These are phyloP conservation scores for Marasmius oreades DNA, from an alignment of 1,284 basidiomycete species.

Conservation along the genomic window DNA sequence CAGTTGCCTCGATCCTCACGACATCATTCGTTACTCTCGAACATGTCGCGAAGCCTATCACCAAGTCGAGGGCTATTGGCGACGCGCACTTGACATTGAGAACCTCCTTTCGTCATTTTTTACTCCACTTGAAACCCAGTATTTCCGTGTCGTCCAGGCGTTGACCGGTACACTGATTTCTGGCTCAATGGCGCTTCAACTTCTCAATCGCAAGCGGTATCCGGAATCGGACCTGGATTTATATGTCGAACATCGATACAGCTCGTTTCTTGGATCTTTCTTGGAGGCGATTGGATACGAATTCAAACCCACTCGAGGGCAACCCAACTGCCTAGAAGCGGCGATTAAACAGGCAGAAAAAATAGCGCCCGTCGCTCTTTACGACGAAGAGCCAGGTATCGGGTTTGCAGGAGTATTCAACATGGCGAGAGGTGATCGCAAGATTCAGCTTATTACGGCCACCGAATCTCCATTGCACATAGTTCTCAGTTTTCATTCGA, in stretches of 20 bases:
- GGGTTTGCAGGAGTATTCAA: slow-evolving; percentile 12
- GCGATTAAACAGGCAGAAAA: slow-evolving; percentile 1
- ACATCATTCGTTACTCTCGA: slow-evolving; percentile 4
- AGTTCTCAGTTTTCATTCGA: slow-evolving; percentile 17
- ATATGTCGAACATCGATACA: too few species aligned
- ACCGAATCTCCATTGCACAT: slow-evolving; percentile 7
- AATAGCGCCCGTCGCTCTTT: neutral
- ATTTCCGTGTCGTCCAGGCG: too few species aligned
- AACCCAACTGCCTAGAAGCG: neutral
- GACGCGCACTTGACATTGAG: too few species aligned
- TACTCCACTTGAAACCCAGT: too few species aligned
- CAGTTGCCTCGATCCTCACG: slow-evolving; percentile 4
- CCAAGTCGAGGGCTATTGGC: neutral
- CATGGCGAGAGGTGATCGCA: slow-evolving; percentile 7
- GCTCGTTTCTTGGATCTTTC: slow-evolving; percentile 14
- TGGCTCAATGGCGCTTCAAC: too few species aligned
- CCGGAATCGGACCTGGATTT: neutral
- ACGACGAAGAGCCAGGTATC: neutral
- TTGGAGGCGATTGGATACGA: slow-evolving; percentile 18
- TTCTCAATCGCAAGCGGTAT: too few species aligned
- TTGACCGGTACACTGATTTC: too few species aligned
- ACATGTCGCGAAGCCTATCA: neutral
- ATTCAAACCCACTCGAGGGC: slow-evolving; percentile 9
- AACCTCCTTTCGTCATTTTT: slow-evolving; percentile 13
- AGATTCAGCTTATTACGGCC: slow-evolving; percentile 15